These are phyloP conservation scores for Fusarium illudens DNA, from an alignment of 2,329 filamentous ascomycete species.

Conservation along the genomic window DNA sequence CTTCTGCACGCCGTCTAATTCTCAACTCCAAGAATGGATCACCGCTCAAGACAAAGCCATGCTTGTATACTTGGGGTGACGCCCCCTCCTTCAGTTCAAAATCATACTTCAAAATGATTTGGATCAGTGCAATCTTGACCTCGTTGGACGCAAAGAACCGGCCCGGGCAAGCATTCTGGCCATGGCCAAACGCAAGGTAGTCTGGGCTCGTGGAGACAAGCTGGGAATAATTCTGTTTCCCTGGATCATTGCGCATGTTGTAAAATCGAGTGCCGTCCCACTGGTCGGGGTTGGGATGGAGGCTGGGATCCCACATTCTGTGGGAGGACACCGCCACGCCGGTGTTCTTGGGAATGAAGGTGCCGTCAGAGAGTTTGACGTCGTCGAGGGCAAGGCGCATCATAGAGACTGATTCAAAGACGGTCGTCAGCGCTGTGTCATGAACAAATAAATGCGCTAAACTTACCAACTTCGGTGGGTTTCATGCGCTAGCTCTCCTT, in stretches of 20 bases:
- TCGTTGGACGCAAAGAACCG: conserved; percentile 54
- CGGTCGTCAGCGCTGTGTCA: background rate
- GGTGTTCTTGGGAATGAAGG: background rate
- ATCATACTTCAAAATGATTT: conserved; percentile 46
- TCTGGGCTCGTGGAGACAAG: conserved; percentile 47
- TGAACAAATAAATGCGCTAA: background rate
- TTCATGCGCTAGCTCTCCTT: background rate
- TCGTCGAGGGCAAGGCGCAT: background rate
- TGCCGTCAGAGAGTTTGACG: conserved; percentile 8
- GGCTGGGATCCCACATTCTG: conserved; percentile 31
- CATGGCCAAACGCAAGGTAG: conserved; percentile 51
- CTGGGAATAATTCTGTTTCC: conserved; percentile 40
- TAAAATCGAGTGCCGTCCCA: conserved; percentile 44
- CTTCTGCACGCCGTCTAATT: background rate
- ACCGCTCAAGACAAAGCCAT: background rate
- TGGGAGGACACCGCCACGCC: background rate
- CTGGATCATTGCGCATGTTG: conserved; percentile 38
- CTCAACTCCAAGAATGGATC: background rate
- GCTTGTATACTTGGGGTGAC: background rate
- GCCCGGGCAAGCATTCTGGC: conserved; percentile 53
- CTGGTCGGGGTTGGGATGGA: conserved; percentile 37
- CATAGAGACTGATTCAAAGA: background rate
- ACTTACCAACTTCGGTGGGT: background rate
- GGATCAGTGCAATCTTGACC: conserved; percentile 48
- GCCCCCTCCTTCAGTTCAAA: background rate